Conservation (phyloP, 176 grass and related monocot genomes). For the Bromus sterilis region DNA sequence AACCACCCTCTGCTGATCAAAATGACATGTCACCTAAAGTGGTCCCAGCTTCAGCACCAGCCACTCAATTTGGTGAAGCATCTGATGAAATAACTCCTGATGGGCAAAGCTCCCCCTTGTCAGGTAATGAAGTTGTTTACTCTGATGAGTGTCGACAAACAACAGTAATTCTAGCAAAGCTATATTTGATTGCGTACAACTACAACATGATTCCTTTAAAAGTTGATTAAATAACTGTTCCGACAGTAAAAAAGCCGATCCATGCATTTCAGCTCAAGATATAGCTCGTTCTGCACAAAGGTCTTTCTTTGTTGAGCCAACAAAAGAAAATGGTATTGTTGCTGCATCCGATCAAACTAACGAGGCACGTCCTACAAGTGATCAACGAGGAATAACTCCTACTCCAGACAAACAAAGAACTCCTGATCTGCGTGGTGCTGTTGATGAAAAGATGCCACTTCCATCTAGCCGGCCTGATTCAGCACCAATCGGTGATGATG, state of each 20-base stretch:
- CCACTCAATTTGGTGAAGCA: not conserved
- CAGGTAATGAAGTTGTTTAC: constrained; percentile 11
- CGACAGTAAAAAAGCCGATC: not conserved
- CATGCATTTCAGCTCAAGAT: constrained; percentile 9
- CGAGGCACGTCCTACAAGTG: not conserved
- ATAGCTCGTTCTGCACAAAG: not conserved
- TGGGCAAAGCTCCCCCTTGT: not conserved
- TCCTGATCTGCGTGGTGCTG: not conserved
- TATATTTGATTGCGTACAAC: not conserved
- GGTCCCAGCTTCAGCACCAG: not conserved
- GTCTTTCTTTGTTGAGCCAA: not conserved
- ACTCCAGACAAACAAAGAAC: not conserved
- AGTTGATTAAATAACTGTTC: not conserved
- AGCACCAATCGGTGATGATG: not conserved
- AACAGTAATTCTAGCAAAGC: not conserved
- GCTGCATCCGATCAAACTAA: not conserved
- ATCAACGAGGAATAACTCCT: not conserved
- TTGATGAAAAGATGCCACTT: not conserved
- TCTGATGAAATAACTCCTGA: not conserved
- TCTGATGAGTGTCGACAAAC: not conserved
- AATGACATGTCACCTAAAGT: not conserved
- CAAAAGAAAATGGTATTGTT: not conserved
- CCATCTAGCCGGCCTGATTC: not conserved
- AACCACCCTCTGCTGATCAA: constrained; percentile 7
- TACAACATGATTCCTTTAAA: not conserved